These are phyloP conservation scores for Chionographis japonica DNA, from an alignment of 106 monocot genomes.

Conservation along the genomic window DNA sequence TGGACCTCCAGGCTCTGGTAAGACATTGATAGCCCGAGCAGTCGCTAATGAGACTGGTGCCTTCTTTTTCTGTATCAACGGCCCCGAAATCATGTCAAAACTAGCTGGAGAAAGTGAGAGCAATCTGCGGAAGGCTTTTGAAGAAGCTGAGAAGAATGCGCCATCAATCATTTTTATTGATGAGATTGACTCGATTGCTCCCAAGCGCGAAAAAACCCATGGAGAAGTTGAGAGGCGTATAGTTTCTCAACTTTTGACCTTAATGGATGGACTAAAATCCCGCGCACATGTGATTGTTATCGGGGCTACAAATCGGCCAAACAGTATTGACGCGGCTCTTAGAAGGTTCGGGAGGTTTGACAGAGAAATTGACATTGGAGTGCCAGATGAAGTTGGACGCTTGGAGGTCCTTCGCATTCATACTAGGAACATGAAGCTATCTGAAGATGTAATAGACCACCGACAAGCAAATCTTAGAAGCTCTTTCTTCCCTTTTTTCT, in stretches of 20 bases:
- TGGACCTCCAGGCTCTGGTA: slow-evolving; percentile 91
- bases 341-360: slow-evolving; percentile 91
- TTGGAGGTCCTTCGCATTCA: slow-evolving; percentile 91
- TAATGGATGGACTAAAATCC: slow-evolving; percentile 86
- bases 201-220: slow-evolving; percentile 82
- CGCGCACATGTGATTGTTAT: slow-evolving; percentile 91
- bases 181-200: slow-evolving; percentile 88
- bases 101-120: slow-evolving; percentile 94
- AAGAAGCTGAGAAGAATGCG: slow-evolving; percentile 94
- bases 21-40: slow-evolving; percentile 83
- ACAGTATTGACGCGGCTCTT: slow-evolving; percentile 87
- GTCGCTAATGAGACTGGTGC: slow-evolving; percentile 90
- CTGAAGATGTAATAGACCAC: slow-evolving; percentile 57
- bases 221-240: slow-evolving; percentile 90
- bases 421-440: slow-evolving; percentile 90
- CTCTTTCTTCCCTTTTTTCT: not conserved
- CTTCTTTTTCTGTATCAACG: slow-evolving; percentile 87
- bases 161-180: slow-evolving; percentile 93
- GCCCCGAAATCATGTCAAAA: slow-evolving; percentile 91
- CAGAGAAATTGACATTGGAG: slow-evolving; percentile 88
- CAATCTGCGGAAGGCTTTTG: slow-evolving; percentile 89
- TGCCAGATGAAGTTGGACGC: slow-evolving; percentile 82
- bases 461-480: not conserved
- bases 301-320: slow-evolving; percentile 82
- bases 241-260: slow-evolving; percentile 80